phyloP scores from a whole-genome alignment of 1,139 yeast species.

The Blastobotrys niveus region DNA sequence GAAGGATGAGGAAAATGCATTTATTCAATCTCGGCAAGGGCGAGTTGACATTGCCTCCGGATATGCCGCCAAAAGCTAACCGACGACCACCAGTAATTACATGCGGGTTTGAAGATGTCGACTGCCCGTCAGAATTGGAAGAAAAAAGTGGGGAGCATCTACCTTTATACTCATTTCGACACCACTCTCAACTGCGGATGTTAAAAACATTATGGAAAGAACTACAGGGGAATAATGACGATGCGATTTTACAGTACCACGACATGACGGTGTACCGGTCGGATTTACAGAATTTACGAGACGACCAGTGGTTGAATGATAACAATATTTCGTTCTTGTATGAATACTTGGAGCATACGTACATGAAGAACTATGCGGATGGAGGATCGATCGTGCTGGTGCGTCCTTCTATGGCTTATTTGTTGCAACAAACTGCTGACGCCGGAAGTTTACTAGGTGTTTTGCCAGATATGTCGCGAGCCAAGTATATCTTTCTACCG shows the following conservation, averaged over 20 bases:
- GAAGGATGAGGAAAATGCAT: background rate
- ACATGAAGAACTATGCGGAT: slow-evolving; percentile 14
- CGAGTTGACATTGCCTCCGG: slow-evolving; percentile 1
- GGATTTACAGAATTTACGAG: slow-evolving; percentile 42
- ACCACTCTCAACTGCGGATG: slow-evolving; percentile 12
- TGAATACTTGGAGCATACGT: slow-evolving; percentile 46
- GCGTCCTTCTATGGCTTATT: slow-evolving; percentile 40
- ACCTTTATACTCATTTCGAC: slow-evolving; percentile 12
- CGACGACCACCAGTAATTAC: slow-evolving; percentile 5
- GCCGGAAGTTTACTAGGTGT: slow-evolving; percentile 35
- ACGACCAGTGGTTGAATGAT: slow-evolving; percentile 70
- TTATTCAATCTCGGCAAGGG: slow-evolving; percentile 2
- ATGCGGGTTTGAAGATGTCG: slow-evolving; percentile 23
- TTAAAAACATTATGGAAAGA: slow-evolving; percentile 7
- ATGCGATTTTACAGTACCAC: slow-evolving; percentile 27
- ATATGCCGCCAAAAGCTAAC: background rate
- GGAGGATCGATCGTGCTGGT: slow-evolving; percentile 25
- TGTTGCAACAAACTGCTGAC: slow-evolving; percentile 32
- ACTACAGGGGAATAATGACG: slow-evolving; percentile 15
- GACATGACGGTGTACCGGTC: slow-evolving; percentile 43
- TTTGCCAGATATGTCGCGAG: slow-evolving; percentile 39
- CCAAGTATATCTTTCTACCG: slow-evolving; percentile 46
- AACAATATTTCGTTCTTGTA: slow-evolving; percentile 59
- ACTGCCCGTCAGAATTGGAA: slow-evolving; percentile 6
- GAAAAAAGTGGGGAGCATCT: slow-evolving; percentile 4